Conservation (phyloP, 2,329 filamentous ascomycete genomes). For the Rhexocercosporidium sp. region DNA sequence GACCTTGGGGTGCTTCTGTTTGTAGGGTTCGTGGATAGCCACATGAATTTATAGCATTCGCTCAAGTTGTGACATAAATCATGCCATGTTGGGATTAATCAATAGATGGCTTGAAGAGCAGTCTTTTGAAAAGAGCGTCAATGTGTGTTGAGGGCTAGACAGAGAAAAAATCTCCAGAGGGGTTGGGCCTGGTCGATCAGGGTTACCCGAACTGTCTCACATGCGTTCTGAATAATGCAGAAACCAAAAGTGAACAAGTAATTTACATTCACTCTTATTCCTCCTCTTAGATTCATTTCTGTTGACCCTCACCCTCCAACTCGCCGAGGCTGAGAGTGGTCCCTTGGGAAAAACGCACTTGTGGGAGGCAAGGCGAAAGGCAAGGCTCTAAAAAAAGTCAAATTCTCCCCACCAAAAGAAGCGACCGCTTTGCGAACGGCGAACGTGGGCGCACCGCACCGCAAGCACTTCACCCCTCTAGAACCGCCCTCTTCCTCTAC, state of each 20-base stretch:
- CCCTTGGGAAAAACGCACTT: neutral
- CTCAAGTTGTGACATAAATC: neutral
- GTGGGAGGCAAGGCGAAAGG: neutral
- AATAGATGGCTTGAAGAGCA: neutral
- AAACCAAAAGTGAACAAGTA: neutral
- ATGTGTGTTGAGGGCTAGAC: neutral
- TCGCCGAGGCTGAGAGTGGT: neutral
- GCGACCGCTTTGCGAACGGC: constrained; percentile 1
- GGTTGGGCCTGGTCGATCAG: neutral
- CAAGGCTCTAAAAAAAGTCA: constrained; percentile 10
- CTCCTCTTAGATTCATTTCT: neutral
- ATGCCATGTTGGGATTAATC: neutral
- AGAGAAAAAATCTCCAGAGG: neutral
- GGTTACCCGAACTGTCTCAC: constrained; percentile 7
- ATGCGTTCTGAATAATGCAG: constrained; percentile 5
- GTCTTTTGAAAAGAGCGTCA: neutral
- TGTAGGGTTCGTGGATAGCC: neutral
- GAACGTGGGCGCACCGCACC: constrained; percentile 10
- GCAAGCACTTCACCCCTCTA: neutral
- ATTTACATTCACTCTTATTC: neutral
- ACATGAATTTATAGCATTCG: neutral
- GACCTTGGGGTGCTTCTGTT: neutral
- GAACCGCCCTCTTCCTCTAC: neutral
- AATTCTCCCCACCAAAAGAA: constrained; percentile 14
- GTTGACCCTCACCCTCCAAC: neutral